Evolutionary conservation across 2,329 filamentous ascomycete genomes (phyloP).

Genomic region (Podosphaera fusca): DNA sequence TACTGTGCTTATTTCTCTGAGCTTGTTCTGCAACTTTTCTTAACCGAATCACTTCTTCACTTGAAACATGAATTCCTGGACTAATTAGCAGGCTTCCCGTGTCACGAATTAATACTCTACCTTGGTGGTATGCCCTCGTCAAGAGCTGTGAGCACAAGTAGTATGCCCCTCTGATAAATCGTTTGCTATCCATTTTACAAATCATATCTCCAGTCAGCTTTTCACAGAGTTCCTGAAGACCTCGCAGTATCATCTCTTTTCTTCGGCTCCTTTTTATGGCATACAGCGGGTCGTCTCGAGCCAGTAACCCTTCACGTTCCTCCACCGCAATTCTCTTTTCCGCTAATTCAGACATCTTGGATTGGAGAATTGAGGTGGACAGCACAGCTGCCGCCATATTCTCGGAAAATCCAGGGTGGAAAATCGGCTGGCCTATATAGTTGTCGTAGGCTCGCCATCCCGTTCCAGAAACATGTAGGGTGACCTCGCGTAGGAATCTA

Average conservation of each 20-base stretch:
- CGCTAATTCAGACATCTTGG: slow-evolving; percentile 55
- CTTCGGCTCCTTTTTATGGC: slow-evolving; percentile 27
- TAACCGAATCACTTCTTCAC: slow-evolving; percentile 71
- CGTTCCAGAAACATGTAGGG: slow-evolving; percentile 72
- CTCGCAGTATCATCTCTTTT: slow-evolving; percentile 42
- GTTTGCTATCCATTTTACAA: slow-evolving; percentile 92
- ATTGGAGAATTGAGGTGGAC: slow-evolving; percentile 48
- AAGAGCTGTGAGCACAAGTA: slow-evolving; percentile 73
- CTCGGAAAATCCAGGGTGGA: slow-evolving; percentile 78
- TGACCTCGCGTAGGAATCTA: slow-evolving; percentile 78
- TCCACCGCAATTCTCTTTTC: slow-evolving; percentile 53
- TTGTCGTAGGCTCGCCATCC: slow-evolving; percentile 91
- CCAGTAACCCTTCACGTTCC: slow-evolving; percentile 47
- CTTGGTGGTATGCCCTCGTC: slow-evolving; percentile 86
- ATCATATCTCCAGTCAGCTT: slow-evolving; percentile 89
- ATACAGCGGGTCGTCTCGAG: slow-evolving; percentile 30
- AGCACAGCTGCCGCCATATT: slow-evolving; percentile 66
- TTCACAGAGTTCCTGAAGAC: slow-evolving; percentile 60
- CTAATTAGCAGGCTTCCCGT: background rate
- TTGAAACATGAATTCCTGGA: slow-evolving; percentile 67
- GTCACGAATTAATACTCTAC: slow-evolving; percentile 17
- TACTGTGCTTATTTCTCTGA: slow-evolving; percentile 71
- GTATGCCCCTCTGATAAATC: slow-evolving; percentile 79
- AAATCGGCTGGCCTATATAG: slow-evolving; percentile 76
- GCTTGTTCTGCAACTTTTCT: slow-evolving; percentile 65